Conservation (phyloP, 2,329 filamentous ascomycete species). For the Cladophialophora exuberans region DNA sequence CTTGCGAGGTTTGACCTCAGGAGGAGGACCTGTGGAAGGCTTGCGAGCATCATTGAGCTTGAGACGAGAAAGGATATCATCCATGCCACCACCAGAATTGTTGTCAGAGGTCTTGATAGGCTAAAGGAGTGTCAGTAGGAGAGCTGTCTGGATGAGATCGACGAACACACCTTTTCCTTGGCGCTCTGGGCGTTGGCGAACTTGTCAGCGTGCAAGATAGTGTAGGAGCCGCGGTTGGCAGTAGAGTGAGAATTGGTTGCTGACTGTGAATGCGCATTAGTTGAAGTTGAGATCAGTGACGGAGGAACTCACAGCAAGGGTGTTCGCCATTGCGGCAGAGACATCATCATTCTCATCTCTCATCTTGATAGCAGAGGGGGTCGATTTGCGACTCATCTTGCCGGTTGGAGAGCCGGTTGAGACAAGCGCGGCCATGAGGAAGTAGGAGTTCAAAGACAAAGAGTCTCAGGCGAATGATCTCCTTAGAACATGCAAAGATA, state of each 20-base stretch:
- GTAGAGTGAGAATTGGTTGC: slow-evolving; percentile 15
- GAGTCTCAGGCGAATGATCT: slow-evolving; percentile 2
- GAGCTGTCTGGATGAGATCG: neutral
- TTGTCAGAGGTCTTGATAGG: slow-evolving; percentile 28
- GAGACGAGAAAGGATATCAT: slow-evolving; percentile 58
- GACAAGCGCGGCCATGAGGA: slow-evolving; percentile 26
- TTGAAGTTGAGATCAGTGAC: slow-evolving; percentile 10
- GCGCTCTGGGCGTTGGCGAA: slow-evolving; percentile 24
- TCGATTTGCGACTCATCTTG: slow-evolving; percentile 31
- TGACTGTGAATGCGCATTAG: slow-evolving; percentile 40
- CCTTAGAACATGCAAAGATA: slow-evolving; percentile 26
- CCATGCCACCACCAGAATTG: slow-evolving; percentile 56
- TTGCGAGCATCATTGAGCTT: slow-evolving; percentile 41
- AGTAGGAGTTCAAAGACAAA: neutral
- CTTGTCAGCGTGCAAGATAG: slow-evolving; percentile 20
- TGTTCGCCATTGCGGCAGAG: slow-evolving; percentile 11
- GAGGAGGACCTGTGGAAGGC: slow-evolving; percentile 15
- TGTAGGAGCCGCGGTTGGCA: slow-evolving; percentile 20
- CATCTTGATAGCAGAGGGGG: slow-evolving; percentile 27
- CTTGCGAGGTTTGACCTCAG: slow-evolving; percentile 24
- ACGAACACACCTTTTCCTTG: slow-evolving; percentile 26
- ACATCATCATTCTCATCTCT: slow-evolving; percentile 26
- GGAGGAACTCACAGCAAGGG: slow-evolving; percentile 18
- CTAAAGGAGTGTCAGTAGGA: too few relatives aligned
- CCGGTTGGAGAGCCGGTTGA: slow-evolving; percentile 28